Conservation (phyloP, 176 grass and related monocot genomes). For the Olyra latifolia region DNA sequence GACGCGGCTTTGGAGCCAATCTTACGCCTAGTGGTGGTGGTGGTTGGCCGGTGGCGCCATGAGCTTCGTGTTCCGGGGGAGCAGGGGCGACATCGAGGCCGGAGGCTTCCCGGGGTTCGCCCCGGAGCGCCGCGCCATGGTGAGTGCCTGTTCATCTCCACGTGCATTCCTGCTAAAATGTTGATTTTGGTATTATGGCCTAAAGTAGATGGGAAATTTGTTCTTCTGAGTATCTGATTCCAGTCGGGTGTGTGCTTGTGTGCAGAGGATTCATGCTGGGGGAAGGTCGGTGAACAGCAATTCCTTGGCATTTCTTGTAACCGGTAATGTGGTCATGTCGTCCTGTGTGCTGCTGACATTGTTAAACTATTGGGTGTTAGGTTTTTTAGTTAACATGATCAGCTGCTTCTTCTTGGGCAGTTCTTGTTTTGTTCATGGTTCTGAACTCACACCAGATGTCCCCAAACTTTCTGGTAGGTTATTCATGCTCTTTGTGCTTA, state of each 20-base stretch:
- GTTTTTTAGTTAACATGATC: slow-evolving; percentile 22
- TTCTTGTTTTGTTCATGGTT: slow-evolving; percentile 93
- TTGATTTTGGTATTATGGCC: background rate
- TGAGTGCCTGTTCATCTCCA: slow-evolving; percentile 30
- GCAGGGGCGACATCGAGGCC: slow-evolving; percentile 66
- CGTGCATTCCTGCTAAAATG: slow-evolving; percentile 24
- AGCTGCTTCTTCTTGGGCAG: slow-evolving; percentile 37
- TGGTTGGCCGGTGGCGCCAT: slow-evolving; percentile 39
- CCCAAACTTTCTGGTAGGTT: slow-evolving; percentile 76
- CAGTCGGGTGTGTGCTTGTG: background rate
- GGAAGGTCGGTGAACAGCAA: slow-evolving; percentile 79
- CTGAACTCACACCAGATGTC: slow-evolving; percentile 97
- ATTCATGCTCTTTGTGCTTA: background rate
- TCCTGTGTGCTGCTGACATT: background rate
- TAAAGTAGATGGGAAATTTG: background rate
- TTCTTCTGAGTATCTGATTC: slow-evolving; percentile 18
- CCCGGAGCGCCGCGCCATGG: slow-evolving; percentile 67
- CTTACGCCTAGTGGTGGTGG: background rate
- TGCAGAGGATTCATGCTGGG: slow-evolving; percentile 72
- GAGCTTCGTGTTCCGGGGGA: slow-evolving; percentile 91
- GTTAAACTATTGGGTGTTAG: slow-evolving; percentile 1
- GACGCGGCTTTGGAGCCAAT: slow-evolving; percentile 29
- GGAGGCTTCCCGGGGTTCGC: slow-evolving; percentile 65
- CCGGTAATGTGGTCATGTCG: slow-evolving; percentile 48
- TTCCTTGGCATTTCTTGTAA: slow-evolving; percentile 87